These are phyloP conservation scores for Tephrocybe sp. DNA, from an alignment of 768 basidiomycete species.

Conservation along the genomic window DNA sequence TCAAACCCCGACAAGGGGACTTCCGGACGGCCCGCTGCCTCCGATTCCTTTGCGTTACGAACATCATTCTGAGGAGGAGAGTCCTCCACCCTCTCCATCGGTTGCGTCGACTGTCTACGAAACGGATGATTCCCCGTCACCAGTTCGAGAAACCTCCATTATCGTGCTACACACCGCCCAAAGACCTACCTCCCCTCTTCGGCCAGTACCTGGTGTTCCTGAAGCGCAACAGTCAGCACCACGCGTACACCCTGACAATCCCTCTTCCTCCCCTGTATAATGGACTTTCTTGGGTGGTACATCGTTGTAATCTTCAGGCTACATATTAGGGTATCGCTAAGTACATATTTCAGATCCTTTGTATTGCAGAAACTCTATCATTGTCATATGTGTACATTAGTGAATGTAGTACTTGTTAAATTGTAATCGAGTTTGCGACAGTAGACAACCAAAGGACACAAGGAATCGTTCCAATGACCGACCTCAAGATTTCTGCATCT, in stretches of 20 bases:
- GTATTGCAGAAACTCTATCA: not conserved
- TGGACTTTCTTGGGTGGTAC: not conserved
- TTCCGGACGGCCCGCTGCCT: constrained; percentile 21
- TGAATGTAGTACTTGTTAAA: not conserved
- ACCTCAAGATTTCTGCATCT: too few relatives aligned
- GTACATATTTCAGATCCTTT: not conserved
- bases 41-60: constrained; percentile 24
- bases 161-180: not conserved
- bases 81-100: constrained; percentile 28
- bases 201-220: not conserved
- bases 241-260: constrained; percentile 1
- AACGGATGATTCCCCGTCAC: constrained; percentile 19
- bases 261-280: not conserved
- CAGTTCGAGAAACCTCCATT: constrained; percentile 6
- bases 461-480: too few relatives aligned
- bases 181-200: constrained; percentile 8
- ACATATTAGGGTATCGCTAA: not conserved
- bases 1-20: constrained; percentile 46
- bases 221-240: not conserved
- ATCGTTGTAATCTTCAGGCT: not conserved
- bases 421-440: too few relatives aligned
- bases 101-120: constrained; percentile 23
- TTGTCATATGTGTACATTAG: not conserved
- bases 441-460: too few relatives aligned
- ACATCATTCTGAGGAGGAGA: constrained; percentile 24